Evolutionary conservation across 176 grass and related monocot species (phyloP).

Genomic region (Areca catechu): DNA sequence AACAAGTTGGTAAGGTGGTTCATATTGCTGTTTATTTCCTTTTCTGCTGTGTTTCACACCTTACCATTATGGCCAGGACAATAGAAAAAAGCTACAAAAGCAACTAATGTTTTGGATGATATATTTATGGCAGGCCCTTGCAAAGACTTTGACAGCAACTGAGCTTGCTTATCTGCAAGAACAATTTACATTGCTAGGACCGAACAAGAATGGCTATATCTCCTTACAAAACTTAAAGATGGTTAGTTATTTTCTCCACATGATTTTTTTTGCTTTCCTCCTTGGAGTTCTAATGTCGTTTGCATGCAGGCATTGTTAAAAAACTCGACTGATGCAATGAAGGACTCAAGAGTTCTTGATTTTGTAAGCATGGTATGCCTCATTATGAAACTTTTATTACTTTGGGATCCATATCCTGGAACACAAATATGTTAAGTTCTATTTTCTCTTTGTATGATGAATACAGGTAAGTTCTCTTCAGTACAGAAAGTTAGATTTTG

Average conservation of each 20-base stretch:
- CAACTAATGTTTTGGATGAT: too few relatives aligned
- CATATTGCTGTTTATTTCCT: too few relatives aligned
- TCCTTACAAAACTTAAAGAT: constrained; percentile 92
- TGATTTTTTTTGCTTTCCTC: not conserved
- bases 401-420: too few relatives aligned
- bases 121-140: constrained; percentile 64
- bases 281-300: not conserved
- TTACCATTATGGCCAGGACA: too few relatives aligned
- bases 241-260: constrained; percentile 28
- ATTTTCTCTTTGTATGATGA: not conserved
- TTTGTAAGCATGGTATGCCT: constrained; percentile 76
- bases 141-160: constrained; percentile 73
- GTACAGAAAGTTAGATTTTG: constrained; percentile 97
- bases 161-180: constrained; percentile 87
- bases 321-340: constrained; percentile 91
- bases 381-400: not conserved
- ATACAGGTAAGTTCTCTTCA: constrained; percentile 92
- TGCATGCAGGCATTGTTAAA: constrained; percentile 60
- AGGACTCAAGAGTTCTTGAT: constrained; percentile 90
- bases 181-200: constrained; percentile 76
- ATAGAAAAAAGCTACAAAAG: too few relatives aligned
- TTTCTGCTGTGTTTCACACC: too few relatives aligned
- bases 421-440: not conserved
- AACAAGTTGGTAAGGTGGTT: too few relatives aligned
- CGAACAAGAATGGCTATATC: constrained; percentile 92